Evolutionary conservation across 768 basidiomycete species (phyloP), one percentile per base, ranked within the genome.

Genomic region (Cyclocybe aegerita): DNA sequence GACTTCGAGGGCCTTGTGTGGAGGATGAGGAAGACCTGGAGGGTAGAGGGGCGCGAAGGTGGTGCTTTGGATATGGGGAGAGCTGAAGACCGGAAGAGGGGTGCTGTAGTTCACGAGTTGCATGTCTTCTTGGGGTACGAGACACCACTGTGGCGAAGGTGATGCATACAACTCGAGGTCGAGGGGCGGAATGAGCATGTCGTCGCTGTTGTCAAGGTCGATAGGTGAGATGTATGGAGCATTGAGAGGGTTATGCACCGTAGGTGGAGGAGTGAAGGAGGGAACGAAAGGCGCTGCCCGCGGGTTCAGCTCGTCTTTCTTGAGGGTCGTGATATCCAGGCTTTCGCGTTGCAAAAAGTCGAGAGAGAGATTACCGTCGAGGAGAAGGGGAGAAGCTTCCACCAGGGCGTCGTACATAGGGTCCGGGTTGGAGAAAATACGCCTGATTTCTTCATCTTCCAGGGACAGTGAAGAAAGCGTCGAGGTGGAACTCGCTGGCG

Each of bases 371-470:
- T 23, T 23, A 23, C 23, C 23, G 23, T 23, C 23, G 23, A 23
- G 23, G 23, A 23, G 23, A 23, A 23, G 23, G 23, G 23, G 23
- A 23, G 23, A 23, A 3, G 23, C 23, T 23, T 23, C 23, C 23
- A 23, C 23, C 23, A 23, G 23, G 23, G 23, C 23, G 23, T 23
- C 23, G 23, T 23, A 23, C 23, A 23, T 23, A 23, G 23, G 23
- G 15, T 36, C 40, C 17, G 51, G n/a, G 33, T 29, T 31, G 7
- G 54, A 42, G 29, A 60, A 60, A 9, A 60, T 57, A 37, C 29
- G 55, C 23, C 37, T 55, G 51, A 60, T 57, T 32, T 55, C 56
- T n/a, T 60, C 56, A 30, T 58, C 54, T 30, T 58, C 56, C 37
- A 60, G 38, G 17, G 50, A 29, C 30, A 59, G 16, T 6, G 59